These are phyloP conservation scores for Endotrypanum monterogeii DNA, from an alignment of 208 protist genomes.

Conservation along the genomic window DNA sequence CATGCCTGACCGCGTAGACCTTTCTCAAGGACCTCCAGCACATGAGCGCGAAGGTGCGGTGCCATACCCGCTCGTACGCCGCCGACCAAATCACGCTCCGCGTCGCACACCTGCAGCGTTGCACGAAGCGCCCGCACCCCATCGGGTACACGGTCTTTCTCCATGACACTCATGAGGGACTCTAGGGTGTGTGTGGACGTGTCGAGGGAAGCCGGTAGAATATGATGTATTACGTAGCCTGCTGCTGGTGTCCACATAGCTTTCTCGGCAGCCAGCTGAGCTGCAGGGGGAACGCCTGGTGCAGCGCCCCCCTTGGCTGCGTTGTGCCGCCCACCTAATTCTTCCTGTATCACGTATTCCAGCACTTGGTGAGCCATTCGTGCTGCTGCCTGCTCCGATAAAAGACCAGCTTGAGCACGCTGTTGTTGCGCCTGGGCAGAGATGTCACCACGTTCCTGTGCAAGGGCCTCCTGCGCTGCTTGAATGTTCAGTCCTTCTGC, in stretches of 20 bases:
- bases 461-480: slow-evolving; percentile 28
- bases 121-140: slow-evolving; percentile 47
- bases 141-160: slow-evolving; percentile 36
- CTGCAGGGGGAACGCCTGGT: slow-evolving; percentile 22
- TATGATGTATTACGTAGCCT: slow-evolving; percentile 40
- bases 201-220: slow-evolving; percentile 27
- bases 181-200: slow-evolving; percentile 8
- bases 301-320: slow-evolving; percentile 31
- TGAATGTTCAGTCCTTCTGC: slow-evolving; percentile 34
- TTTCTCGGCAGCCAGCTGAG: slow-evolving; percentile 42
- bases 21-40: slow-evolving; percentile 42
- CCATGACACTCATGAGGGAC: slow-evolving; percentile 25
- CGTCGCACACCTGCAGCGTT: slow-evolving; percentile 47
- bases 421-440: slow-evolving; percentile 25
- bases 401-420: slow-evolving; percentile 20
- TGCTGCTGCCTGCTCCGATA: slow-evolving; percentile 34
- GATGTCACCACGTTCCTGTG: slow-evolving; percentile 26
- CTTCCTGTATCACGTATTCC: slow-evolving; percentile 60
- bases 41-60: slow-evolving; percentile 48
- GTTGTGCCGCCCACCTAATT: slow-evolving; percentile 69
- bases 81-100: slow-evolving; percentile 53
- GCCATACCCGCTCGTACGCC: slow-evolving; percentile 47
- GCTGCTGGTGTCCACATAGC: slow-evolving; percentile 35
- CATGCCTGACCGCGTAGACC: slow-evolving; percentile 50
- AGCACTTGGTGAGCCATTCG: slow-evolving; percentile 53